Conservation (phyloP, 129 eudicot species). For the Flaveria trinervia region DNA sequence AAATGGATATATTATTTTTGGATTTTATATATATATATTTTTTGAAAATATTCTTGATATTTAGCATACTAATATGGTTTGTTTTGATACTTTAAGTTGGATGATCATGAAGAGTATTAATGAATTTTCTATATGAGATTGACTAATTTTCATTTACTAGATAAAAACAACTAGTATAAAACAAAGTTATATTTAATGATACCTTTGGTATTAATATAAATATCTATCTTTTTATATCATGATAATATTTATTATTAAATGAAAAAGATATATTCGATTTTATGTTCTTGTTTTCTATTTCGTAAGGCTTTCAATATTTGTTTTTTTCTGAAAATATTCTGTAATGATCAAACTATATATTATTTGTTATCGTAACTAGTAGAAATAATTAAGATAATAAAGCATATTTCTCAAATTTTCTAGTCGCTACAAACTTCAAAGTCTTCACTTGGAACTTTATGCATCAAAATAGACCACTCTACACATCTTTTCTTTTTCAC, state of each 20-base stretch:
- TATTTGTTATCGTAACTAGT: no score
- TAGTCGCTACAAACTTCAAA: conserved; percentile 30
- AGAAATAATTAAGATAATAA: no score
- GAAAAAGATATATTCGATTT: conserved; percentile 14
- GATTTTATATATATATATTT: background rate
- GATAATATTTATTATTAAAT: conserved; percentile 12
- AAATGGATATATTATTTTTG: background rate
- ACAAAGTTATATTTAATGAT: background rate
- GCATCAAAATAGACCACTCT: conserved; percentile 22
- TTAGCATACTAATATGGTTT: background rate
- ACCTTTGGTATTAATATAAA: background rate
- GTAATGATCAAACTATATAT: background rate
- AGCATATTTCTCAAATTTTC: background rate
- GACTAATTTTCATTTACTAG: background rate
- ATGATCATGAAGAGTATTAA: background rate
- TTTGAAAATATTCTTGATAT: background rate
- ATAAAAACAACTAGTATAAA: background rate
- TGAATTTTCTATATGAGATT: background rate
- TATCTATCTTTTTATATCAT: background rate
- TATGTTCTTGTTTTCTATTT: conserved; percentile 12
- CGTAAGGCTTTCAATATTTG: background rate
- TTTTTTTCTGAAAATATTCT: background rate
- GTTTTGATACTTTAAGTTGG: background rate
- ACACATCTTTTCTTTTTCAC: no score
- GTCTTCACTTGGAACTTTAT: conserved; percentile 20